A percentile compares a stretch with the other conserved stretches of the same genome.
phyloP scores from a whole-genome alignment of 176 grass and related monocot species.

The Oryza meyeriana region DNA sequence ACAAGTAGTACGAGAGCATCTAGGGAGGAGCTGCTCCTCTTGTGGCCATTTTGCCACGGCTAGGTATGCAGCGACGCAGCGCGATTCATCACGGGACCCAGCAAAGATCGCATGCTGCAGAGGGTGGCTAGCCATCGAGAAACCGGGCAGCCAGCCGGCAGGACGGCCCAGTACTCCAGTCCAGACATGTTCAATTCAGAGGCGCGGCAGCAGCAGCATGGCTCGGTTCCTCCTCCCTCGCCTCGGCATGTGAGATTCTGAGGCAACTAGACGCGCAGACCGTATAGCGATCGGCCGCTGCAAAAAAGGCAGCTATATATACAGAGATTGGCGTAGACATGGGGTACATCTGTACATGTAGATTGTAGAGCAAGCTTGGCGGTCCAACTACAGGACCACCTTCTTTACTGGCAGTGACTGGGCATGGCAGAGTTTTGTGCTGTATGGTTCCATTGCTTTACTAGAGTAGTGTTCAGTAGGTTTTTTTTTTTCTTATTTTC shows the following conservation, averaged over 20 bases:
- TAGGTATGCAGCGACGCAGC: neutral
- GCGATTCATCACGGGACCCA: neutral
- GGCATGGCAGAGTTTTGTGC: neutral
- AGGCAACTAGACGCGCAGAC: neutral
- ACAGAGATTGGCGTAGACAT: neutral
- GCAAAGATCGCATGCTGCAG: constrained; percentile 2
- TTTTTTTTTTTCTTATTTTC: no score
- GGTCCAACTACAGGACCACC: no score
- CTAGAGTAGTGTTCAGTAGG: no score
- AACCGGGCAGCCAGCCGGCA: neutral
- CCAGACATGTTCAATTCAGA: neutral
- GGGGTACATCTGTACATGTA: neutral
- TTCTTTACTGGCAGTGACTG: no score
- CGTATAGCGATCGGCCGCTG: neutral
- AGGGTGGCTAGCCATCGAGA: neutral
- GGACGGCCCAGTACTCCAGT: no score
- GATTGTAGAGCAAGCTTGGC: no score
- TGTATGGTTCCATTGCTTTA: neutral
- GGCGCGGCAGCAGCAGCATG: neutral
- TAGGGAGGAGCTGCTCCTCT: neutral
- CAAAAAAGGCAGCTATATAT: neutral
- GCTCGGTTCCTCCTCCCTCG: neutral
- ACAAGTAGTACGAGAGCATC: neutral
- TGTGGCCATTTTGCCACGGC: constrained; percentile 4
- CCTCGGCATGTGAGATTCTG: constrained; percentile 11